Percentiles rank a stretch among this genome's conserved stretches.
These are phyloP conservation scores for Lachnellula suecica DNA, from an alignment of 2,329 filamentous ascomycete species.

Conservation along the genomic window DNA sequence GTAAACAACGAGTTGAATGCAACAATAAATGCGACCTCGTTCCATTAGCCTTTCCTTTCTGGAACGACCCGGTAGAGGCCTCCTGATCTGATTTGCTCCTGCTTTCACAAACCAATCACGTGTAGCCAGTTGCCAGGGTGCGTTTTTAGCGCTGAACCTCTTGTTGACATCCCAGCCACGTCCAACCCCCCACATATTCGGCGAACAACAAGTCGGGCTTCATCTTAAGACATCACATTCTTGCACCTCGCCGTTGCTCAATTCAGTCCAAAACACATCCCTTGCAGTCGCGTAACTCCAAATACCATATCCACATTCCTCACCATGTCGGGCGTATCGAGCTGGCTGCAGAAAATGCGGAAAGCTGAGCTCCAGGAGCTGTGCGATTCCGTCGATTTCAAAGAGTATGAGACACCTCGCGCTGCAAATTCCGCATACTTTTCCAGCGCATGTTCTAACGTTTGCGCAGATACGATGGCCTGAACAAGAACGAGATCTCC, in stretches of 20 bases:
- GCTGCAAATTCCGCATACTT: conserved; percentile 6
- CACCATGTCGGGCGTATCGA: conserved; percentile 63
- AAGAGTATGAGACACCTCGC: conserved; percentile 59
- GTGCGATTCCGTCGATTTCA: conserved; percentile 67
- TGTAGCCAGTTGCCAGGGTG: background rate
- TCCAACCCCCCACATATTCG: conserved; percentile 8
- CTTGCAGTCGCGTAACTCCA: conserved; percentile 44
- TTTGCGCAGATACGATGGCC: conserved; percentile 58
- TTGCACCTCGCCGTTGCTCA: conserved; percentile 7
- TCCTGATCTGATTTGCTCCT: background rate
- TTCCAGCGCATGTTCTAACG: conserved; percentile 15
- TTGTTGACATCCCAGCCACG: conserved; percentile 10
- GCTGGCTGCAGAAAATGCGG: conserved; percentile 78
- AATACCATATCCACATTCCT: conserved; percentile 39
- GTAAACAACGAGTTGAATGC: too few species aligned
- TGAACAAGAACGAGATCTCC: conserved; percentile 81
- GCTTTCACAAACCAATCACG: background rate
- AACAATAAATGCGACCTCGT: conserved; percentile 3
- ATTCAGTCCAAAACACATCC: conserved; percentile 14
- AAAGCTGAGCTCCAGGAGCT: conserved; percentile 78
- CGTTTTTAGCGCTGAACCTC: conserved; percentile 1
- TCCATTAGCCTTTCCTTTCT: background rate
- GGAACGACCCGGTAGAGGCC: background rate
- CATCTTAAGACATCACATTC: conserved; percentile 7
- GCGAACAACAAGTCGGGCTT: conserved; percentile 1